phyloP scores from a whole-genome alignment of 805 yeast genomes.

The Debaryomyces hansenii region DNA sequence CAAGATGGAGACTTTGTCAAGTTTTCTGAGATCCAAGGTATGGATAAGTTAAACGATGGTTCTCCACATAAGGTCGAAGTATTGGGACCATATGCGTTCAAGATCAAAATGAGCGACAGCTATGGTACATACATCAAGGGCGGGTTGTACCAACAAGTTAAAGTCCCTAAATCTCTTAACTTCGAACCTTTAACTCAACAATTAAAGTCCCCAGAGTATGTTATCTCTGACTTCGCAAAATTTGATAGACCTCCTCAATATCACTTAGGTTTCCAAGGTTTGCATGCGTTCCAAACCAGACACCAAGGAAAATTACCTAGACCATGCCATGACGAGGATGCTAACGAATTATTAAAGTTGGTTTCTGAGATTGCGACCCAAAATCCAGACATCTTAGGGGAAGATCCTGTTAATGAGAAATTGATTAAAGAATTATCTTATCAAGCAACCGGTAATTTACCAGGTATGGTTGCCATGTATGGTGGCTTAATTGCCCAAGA shows the following conservation, averaged over 20 bases:
- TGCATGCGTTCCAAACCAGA: conserved; percentile 67
- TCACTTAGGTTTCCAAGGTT: conserved; percentile 90
- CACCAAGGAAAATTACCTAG: conserved; percentile 71
- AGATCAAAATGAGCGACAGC: conserved; percentile 54
- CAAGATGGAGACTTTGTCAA: conserved; percentile 90
- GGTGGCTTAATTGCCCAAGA: conserved; percentile 98
- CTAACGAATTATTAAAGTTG: conserved; percentile 59
- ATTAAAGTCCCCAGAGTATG: conserved; percentile 72
- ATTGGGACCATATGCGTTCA: conserved; percentile 92
- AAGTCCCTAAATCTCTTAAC: conserved; percentile 65
- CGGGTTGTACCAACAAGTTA: conserved; percentile 91
- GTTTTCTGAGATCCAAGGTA: conserved; percentile 82
- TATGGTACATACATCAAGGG: conserved; percentile 74
- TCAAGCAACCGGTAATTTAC: conserved; percentile 90
- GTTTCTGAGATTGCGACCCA: conserved; percentile 60
- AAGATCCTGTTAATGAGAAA: conserved; percentile 55
- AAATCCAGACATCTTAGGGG: conserved; percentile 56
- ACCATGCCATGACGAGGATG: conserved; percentile 75
- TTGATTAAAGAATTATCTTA: conserved; percentile 71
- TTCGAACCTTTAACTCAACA: conserved; percentile 69
- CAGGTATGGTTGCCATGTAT: conserved; percentile 82
- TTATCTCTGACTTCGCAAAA: conserved; percentile 88
- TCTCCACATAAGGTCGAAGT: conserved; percentile 74
- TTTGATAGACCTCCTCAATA: conserved; percentile 88
- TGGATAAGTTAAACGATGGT: conserved; percentile 72